Percentiles rank a stretch among this genome's conserved stretches.
Evolutionary conservation across 2,329 filamentous ascomycete genomes (phyloP).

Genomic region (Whalleya microplaca): DNA sequence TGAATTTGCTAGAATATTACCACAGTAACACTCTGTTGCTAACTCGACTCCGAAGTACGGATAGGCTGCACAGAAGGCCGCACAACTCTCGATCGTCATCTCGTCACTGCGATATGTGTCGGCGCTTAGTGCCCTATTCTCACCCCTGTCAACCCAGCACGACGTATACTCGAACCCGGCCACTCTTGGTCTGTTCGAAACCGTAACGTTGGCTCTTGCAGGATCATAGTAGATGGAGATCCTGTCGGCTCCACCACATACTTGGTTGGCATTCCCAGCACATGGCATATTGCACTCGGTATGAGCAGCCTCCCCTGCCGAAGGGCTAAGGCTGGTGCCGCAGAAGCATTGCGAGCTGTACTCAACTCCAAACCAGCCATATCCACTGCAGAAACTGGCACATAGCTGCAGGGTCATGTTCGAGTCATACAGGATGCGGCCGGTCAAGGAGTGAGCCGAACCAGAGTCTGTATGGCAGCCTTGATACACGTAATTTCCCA

Average conservation of each 20-base stretch:
- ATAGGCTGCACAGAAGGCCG: constrained; percentile 30
- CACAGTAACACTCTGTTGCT: constrained; percentile 41
- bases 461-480: constrained; percentile 23
- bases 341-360: constrained; percentile 42
- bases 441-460: constrained; percentile 11
- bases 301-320: constrained; percentile 15
- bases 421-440: constrained; percentile 16
- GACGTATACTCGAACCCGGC: constrained; percentile 12
- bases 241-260: constrained; percentile 30
- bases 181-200: constrained; percentile 19
- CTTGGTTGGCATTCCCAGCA: constrained; percentile 22
- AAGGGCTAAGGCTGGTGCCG: constrained; percentile 20
- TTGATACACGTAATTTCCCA: constrained; percentile 23
- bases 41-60: constrained; percentile 44
- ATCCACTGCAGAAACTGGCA: constrained; percentile 35
- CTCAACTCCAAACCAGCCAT: constrained; percentile 43
- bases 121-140: not conserved
- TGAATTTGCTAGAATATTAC: constrained; percentile 6
- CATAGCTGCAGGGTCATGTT: constrained; percentile 46
- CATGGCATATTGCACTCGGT: constrained; percentile 30
- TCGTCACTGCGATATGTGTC: constrained; percentile 19
- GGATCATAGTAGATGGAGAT: constrained; percentile 25
- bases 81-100: constrained; percentile 45
- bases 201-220: constrained; percentile 15
- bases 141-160: constrained; percentile 12